These are phyloP conservation scores for Breviolum minutum DNA, from an alignment of 73 alveolate species.

Conservation along the genomic window DNA sequence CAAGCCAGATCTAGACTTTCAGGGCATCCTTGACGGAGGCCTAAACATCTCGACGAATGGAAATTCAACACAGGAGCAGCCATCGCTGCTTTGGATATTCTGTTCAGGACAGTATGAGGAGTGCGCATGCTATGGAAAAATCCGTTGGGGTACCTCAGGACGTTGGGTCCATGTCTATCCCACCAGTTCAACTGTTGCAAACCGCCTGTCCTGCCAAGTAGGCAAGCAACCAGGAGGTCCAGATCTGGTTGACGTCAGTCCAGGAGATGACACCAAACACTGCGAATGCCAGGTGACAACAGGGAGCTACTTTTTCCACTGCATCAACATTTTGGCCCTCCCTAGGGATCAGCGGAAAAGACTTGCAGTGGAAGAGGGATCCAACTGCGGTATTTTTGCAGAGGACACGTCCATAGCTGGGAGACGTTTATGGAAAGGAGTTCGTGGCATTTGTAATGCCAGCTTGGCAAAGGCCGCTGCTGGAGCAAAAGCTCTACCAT, in stretches of 20 bases:
- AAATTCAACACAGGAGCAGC: not conserved
- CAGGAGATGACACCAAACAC: constrained; percentile 71
- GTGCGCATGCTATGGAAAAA: constrained; percentile 52
- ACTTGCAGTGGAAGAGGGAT: not conserved
- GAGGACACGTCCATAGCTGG: constrained; percentile 33
- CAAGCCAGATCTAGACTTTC: constrained; percentile 22
- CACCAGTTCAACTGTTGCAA: not conserved
- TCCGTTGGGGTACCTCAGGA: constrained; percentile 40
- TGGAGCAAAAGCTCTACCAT: not conserved
- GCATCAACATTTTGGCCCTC: constrained; percentile 40
- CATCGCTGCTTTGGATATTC: constrained; percentile 3
- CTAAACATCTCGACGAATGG: not conserved
- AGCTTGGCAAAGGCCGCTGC: not conserved
- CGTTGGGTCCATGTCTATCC: constrained; percentile 7
- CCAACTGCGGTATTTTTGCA: constrained; percentile 9
- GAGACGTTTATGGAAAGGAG: constrained; percentile 4
- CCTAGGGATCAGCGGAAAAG: constrained; percentile 7
- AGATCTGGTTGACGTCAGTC: constrained; percentile 24
- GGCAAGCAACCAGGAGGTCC: constrained; percentile 67
- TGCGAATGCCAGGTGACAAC: constrained; percentile 82
- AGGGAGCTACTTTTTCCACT: constrained; percentile 27
- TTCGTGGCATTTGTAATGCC: constrained; percentile 33
- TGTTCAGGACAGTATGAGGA: constrained; percentile 60
- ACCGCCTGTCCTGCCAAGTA: constrained; percentile 22
- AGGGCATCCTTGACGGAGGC: not conserved